These are phyloP conservation scores for Paspalum notatum DNA, from an alignment of 176 grass and related monocot species.

Conservation along the genomic window DNA sequence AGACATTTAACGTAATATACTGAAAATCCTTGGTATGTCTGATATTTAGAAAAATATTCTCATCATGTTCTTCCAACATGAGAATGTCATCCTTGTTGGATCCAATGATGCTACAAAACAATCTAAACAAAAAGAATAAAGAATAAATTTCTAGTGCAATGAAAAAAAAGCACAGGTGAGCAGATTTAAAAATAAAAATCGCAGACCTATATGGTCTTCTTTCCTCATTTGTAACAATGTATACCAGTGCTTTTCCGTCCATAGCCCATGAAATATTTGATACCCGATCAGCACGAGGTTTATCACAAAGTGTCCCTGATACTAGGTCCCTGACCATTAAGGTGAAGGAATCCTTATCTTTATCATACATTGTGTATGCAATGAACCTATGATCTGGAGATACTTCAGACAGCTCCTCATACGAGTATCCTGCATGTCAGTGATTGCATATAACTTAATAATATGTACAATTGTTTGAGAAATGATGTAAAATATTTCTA, in stretches of 20 bases:
- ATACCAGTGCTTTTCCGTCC: slow-evolving; percentile 84
- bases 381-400: slow-evolving; percentile 84
- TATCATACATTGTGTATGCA: slow-evolving; percentile 97
- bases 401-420: slow-evolving; percentile 94
- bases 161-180: slow-evolving; percentile 15
- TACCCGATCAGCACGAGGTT: slow-evolving; percentile 69
- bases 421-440: slow-evolving; percentile 75
- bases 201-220: slow-evolving; percentile 81
- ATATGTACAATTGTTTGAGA: slow-evolving; percentile 6
- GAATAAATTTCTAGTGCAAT: slow-evolving; percentile 15
- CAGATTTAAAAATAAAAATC: slow-evolving; percentile 16
- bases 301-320: slow-evolving; percentile 70
- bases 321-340: slow-evolving; percentile 85
- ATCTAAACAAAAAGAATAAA: slow-evolving; percentile 52
- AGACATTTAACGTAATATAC: slow-evolving; percentile 86
- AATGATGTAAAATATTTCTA: slow-evolving; percentile 8
- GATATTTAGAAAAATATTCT: slow-evolving; percentile 84
- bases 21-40: slow-evolving; percentile 94
- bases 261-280: slow-evolving; percentile 89
- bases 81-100: slow-evolving; percentile 74
- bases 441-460: slow-evolving; percentile 24
- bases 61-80: slow-evolving; percentile 82
- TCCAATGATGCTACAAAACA: slow-evolving; percentile 91
- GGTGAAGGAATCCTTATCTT: slow-evolving; percentile 88
- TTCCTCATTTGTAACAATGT: slow-evolving; percentile 82